These are phyloP conservation scores for Magnolia sinica DNA, from an alignment of 164 flowering plant genomes.

Conservation along the genomic window DNA sequence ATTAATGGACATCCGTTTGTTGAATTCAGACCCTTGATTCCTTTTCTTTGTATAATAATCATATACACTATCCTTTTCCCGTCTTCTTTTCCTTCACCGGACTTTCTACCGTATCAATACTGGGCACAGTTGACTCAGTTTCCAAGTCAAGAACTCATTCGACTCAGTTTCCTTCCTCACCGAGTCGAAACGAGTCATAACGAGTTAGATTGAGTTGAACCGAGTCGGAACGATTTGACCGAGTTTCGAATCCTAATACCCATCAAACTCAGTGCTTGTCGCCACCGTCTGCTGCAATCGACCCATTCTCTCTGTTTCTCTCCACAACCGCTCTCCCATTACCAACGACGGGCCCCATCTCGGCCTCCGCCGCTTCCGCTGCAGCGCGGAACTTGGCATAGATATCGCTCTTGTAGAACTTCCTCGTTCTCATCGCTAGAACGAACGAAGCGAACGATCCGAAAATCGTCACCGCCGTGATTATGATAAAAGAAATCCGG, in stretches of 20 bases:
- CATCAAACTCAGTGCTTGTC: neutral
- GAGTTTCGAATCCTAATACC: neutral
- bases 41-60: no score
- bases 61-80: no score
- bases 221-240: neutral
- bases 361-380: constrained; percentile 14
- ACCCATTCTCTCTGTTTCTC: neutral
- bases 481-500: constrained; percentile 34
- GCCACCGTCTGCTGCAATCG: neutral
- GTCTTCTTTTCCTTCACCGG: no score
- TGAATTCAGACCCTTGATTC: no score
- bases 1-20: no score
- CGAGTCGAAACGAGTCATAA: no score
- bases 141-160: no score
- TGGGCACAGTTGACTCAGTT: no score
- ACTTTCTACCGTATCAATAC: no score
- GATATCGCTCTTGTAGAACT: constrained; percentile 56
- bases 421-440: constrained; percentile 47
- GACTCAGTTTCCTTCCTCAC: no score
- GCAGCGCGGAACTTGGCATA: constrained; percentile 54
- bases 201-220: no score
- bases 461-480: constrained; percentile 37
- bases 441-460: constrained; percentile 50
- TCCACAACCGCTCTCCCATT: neutral
- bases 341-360: constrained; percentile 6